phyloP scores from a whole-genome alignment of 192 early-diverging fungal genomes.

The Rhizoclosmatium globosum region DNA sequence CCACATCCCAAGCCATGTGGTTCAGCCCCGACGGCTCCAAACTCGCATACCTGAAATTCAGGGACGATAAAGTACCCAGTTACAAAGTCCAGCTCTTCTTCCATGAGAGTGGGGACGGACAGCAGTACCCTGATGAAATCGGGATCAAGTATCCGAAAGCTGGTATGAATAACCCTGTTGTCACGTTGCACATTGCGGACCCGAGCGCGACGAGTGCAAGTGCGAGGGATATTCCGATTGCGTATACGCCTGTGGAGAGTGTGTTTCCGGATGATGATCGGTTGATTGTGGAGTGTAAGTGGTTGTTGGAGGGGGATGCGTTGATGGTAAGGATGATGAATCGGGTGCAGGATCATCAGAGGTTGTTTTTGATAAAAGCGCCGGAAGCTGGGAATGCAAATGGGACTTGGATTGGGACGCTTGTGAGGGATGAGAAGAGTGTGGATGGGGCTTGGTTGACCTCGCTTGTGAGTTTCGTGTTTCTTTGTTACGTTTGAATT shows the following conservation, averaged over 20 bases:
- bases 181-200: conserved; percentile 74
- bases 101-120: conserved; percentile 12
- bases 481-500: not conserved
- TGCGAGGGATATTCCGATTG: conserved; percentile 41
- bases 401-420: conserved; percentile 65
- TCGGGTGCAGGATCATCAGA: conserved; percentile 85
- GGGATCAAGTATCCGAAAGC: conserved; percentile 91
- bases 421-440: conserved; percentile 73
- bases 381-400: conserved; percentile 23
- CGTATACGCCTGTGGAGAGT: conserved; percentile 49
- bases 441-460: conserved; percentile 60
- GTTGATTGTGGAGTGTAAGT: conserved; percentile 83
- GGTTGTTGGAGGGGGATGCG: conserved; percentile 63
- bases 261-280: conserved; percentile 75
- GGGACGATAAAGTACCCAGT: conserved; percentile 84
- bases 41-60: conserved; percentile 85
- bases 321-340: conserved; percentile 87
- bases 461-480: not conserved
- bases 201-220: conserved; percentile 33
- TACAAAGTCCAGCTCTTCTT: conserved; percentile 77
- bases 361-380: conserved; percentile 68
- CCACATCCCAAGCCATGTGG: conserved; percentile 74
- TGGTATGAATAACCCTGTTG: conserved; percentile 86
- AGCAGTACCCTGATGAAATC: conserved; percentile 80
- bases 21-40: conserved; percentile 85